Evolutionary conservation across 2,329 filamentous ascomycete species (phyloP).

Genomic region (Taxawa tesnikishii): DNA sequence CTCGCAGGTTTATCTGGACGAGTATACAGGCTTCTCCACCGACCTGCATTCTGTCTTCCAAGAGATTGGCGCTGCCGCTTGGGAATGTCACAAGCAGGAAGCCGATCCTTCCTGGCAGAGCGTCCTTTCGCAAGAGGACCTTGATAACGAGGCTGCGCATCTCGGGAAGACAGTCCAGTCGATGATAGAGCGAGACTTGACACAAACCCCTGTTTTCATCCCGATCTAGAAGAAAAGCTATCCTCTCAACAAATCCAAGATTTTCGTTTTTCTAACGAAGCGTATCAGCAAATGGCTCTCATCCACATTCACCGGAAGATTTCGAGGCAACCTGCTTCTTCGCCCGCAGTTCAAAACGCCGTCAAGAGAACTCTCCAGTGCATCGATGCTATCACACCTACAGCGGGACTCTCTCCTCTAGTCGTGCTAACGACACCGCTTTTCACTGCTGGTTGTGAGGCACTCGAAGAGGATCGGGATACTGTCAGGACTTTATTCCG

Average conservation of each 20-base stretch:
- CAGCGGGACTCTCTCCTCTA: constrained; percentile 5
- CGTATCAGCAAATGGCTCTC: constrained; percentile 7
- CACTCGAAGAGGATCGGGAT: constrained; percentile 1
- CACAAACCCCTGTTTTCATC: constrained; percentile 1
- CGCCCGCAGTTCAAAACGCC: constrained; percentile 1
- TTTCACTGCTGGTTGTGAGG: constrained; percentile 7
- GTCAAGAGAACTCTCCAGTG: constrained; percentile 2
- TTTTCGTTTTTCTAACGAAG: constrained; percentile 4
- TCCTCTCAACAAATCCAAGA: constrained; percentile 2
- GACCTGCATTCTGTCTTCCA: constrained; percentile 5
- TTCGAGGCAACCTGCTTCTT: not conserved
- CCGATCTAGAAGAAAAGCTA: constrained; percentile 3
- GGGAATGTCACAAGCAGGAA: constrained; percentile 3
- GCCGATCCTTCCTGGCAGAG: not conserved
- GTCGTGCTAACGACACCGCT: constrained; percentile 6
- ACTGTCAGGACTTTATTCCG: constrained; percentile 1
- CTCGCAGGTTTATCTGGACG: constrained; percentile 4
- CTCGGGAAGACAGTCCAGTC: constrained; percentile 1
- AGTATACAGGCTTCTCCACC: constrained; percentile 6
- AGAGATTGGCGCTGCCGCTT: constrained; percentile 5
- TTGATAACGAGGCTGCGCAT: constrained; percentile 3
- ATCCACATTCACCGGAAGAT: constrained; percentile 6
- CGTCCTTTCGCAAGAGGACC: constrained; percentile 3
- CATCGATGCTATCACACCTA: constrained; percentile 3
- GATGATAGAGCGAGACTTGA: not conserved